These are phyloP conservation scores for Spathaspora hagerdaliae DNA, from an alignment of 805 yeast species.

Conservation along the genomic window DNA sequence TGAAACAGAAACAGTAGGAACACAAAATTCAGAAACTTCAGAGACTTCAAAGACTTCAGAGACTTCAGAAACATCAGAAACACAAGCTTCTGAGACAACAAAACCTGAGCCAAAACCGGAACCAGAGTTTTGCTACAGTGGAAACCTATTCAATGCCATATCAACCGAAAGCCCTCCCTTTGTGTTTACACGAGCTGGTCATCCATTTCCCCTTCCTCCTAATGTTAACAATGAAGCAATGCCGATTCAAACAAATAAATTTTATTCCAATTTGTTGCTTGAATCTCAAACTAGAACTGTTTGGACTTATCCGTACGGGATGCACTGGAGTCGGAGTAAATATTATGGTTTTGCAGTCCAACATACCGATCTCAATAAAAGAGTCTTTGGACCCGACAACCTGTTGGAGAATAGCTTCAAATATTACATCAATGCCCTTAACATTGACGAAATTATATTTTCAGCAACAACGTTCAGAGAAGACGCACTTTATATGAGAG, in stretches of 20 bases:
- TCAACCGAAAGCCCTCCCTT: conserved; percentile 27
- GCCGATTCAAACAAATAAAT: conserved; percentile 69
- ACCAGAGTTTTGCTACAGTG: conserved; percentile 14
- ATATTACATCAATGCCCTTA: conserved; percentile 55
- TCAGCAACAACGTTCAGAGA: conserved; percentile 48
- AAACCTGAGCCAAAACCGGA: neutral
- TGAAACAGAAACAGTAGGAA: no score
- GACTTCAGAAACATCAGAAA: neutral
- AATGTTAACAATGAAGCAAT: conserved; percentile 42
- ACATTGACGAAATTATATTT: conserved; percentile 51
- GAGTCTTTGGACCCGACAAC: conserved; percentile 41
- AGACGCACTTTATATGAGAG: conserved; percentile 29
- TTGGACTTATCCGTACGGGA: conserved; percentile 64
- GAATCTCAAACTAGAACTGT: conserved; percentile 51
- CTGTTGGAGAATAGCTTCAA: conserved; percentile 39
- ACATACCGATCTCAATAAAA: conserved; percentile 44
- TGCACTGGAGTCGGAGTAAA: conserved; percentile 41
- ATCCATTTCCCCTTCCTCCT: conserved; percentile 43
- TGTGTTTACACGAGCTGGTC: conserved; percentile 43
- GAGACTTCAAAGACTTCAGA: neutral
- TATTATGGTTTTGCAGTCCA: conserved; percentile 61
- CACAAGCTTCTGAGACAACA: neutral
- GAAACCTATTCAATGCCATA: conserved; percentile 48
- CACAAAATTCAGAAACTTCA: neutral
- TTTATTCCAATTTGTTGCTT: conserved; percentile 57